Percentiles rank a stretch among this genome's conserved stretches.
Evolutionary conservation across 352 stramenopile species (phyloP).

Genomic region (Peronospora belbahrii): DNA sequence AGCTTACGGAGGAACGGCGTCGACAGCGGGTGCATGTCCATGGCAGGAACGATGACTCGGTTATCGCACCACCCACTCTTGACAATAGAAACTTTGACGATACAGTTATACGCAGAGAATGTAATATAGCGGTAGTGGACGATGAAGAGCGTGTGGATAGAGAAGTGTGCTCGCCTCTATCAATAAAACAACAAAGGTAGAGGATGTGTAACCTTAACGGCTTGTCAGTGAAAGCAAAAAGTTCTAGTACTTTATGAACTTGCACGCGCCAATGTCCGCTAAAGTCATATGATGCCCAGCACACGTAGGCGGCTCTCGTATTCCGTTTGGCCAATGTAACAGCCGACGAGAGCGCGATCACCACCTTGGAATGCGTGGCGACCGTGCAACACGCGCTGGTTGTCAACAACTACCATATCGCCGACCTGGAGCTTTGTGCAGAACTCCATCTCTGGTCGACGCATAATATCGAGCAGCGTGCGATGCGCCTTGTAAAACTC

Average conservation of each 20-base stretch:
- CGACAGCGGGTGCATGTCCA: slow-evolving; percentile 18
- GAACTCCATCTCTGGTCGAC: slow-evolving; percentile 55
- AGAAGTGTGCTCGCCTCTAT: slow-evolving; percentile 12
- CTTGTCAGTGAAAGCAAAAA: not conserved
- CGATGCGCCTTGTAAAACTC: slow-evolving; percentile 71
- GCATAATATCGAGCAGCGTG: slow-evolving; percentile 59
- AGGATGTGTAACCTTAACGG: not conserved
- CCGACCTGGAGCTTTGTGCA: slow-evolving; percentile 56
- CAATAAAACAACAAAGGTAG: not conserved
- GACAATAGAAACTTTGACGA: slow-evolving; percentile 18
- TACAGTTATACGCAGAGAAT: slow-evolving; percentile 4
- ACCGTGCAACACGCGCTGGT: slow-evolving; percentile 82
- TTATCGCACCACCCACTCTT: slow-evolving; percentile 14
- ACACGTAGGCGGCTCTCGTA: slow-evolving; percentile 81
- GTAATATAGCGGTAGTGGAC: slow-evolving; percentile 4
- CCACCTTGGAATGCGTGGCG: slow-evolving; percentile 71
- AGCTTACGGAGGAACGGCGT: slow-evolving; percentile 46
- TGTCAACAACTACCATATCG: slow-evolving; percentile 84
- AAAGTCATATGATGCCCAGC: slow-evolving; percentile 62
- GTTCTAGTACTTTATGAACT: not conserved
- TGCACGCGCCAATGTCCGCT: not conserved
- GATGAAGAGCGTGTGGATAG: slow-evolving; percentile 12
- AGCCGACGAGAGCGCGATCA: slow-evolving; percentile 75
- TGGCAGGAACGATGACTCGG: slow-evolving; percentile 13
- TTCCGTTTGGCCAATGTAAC: slow-evolving; percentile 83